Evolutionary conservation across 108 stramenopile species (phyloP), one percentile per base, ranked within the genome.

Genomic region (Cyclotella atomus): DNA sequence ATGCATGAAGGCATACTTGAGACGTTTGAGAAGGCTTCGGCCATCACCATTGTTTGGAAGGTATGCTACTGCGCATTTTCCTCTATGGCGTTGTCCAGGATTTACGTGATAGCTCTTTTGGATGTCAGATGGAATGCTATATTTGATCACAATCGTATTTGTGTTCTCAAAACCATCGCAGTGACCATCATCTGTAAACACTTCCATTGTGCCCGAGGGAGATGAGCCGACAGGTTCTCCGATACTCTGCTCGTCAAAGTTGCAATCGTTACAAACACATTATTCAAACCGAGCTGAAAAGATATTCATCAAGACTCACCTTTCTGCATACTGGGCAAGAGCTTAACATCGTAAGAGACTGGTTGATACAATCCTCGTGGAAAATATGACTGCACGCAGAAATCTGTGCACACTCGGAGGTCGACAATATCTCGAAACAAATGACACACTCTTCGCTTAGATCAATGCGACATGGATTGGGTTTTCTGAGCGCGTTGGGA

Each of bases 181-280:
- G n/a, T 36, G 36, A 0, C 0, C 19, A 21, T 7, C 32, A 30
- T 21, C 45, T 23, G 44, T 15, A 2, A 57, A 15, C 33, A 83
- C 53, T 8, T 0, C 27, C 85, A 87, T 87, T 24, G 66, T 54
- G 33, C 87, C 87, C 16, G 83, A 79, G 12, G 87, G 87, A 21
- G 66, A 66, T 21, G 35, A 49, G 2, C 83, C 86, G 44, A 59
- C 57, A 20, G 82, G 80, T 44, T 41, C 70, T 2, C 46, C 68
- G 25, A 71, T 52, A 47, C 19, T 14, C 65, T 55, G 27, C 27
- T 55, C 5, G 16, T 55, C 7, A 25, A 55, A 3, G 14, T 4
- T 19, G 9, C n/a, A 50, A 50, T 4, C 4, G 19, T 16, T 9
- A 50, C 49, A 50, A 19, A 7, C 38, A 41, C 12, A 49, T 28